Conservation (phyloP, 768 basidiomycete species). For the Pseudohyphozyma bogoriensis region DNA sequence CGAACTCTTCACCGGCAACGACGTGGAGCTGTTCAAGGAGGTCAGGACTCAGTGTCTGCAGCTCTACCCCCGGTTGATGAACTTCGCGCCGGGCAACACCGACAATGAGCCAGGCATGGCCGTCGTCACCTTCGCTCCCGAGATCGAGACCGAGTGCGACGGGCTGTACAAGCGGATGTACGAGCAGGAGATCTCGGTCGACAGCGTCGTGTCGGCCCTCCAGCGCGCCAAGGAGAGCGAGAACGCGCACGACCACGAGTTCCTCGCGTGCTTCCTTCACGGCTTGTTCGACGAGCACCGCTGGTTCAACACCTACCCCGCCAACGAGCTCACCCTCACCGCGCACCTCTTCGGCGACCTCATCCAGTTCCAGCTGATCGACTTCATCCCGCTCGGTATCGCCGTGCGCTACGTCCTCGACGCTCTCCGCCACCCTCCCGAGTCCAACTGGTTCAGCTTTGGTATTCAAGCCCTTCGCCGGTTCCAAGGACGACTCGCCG, state of each 20-base stretch:
- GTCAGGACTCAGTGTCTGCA: slow-evolving; percentile 87
- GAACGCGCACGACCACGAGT: slow-evolving; percentile 77
- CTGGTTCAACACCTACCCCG: slow-evolving; percentile 93
- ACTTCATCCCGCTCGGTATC: slow-evolving; percentile 87
- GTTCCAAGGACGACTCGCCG: slow-evolving; percentile 73
- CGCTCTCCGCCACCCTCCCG: slow-evolving; percentile 78
- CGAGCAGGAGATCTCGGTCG: slow-evolving; percentile 83
- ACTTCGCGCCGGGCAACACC: slow-evolving; percentile 57
- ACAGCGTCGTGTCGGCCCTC: slow-evolving; percentile 82
- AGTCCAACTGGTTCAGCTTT: slow-evolving; percentile 89
- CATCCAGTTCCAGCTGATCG: slow-evolving; percentile 84
- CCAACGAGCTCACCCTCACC: slow-evolving; percentile 88
- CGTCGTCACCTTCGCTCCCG: slow-evolving; percentile 74
- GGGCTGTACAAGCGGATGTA: slow-evolving; percentile 97
- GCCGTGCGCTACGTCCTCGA: slow-evolving; percentile 94
- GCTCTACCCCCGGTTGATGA: slow-evolving; percentile 93
- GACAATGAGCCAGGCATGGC: slow-evolving; percentile 85
- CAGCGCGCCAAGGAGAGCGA: slow-evolving; percentile 73
- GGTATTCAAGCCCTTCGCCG: slow-evolving; percentile 80
- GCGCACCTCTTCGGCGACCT: slow-evolving; percentile 92
- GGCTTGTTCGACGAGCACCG: slow-evolving; percentile 99
- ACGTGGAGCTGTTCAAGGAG: slow-evolving; percentile 78
- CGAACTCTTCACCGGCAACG: slow-evolving; percentile 60
- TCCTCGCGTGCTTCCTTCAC: slow-evolving; percentile 99
- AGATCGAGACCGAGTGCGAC: slow-evolving; percentile 88